phyloP scores from a whole-genome alignment of 768 basidiomycete genomes.

The Leccinum uliginosum region DNA sequence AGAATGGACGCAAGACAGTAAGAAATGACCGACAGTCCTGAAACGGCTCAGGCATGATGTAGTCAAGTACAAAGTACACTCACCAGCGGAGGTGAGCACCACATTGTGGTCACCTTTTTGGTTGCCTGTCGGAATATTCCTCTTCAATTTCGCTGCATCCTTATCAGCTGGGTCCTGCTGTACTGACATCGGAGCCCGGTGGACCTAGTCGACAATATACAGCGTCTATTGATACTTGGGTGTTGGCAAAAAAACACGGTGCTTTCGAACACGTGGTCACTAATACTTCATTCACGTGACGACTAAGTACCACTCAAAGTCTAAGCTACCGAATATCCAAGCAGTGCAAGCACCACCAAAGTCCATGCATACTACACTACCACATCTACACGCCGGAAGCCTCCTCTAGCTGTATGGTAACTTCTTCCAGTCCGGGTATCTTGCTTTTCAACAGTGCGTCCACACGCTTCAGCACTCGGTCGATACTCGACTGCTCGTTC shows the following conservation, averaged over 20 bases:
- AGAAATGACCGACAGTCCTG: constrained; percentile 78
- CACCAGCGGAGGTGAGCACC: constrained; percentile 21
- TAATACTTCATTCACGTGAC: not conserved
- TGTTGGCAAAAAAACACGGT: too few relatives aligned
- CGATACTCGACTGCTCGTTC: constrained; percentile 28
- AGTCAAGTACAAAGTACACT: constrained; percentile 1
- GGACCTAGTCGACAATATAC: not conserved
- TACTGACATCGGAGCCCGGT: constrained; percentile 11
- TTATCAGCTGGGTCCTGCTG: constrained; percentile 25
- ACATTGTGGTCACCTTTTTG: constrained; percentile 15
- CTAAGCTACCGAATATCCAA: constrained; percentile 16
- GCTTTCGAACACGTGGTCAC: not conserved
- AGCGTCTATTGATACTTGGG: not conserved
- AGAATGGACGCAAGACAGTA: constrained; percentile 92
- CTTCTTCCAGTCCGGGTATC: constrained; percentile 81
- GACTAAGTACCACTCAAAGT: not conserved
- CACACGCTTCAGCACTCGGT: constrained; percentile 73
- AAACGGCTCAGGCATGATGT: not conserved
- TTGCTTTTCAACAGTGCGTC: constrained; percentile 63
- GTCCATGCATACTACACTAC: constrained; percentile 3
- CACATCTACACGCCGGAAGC: constrained; percentile 4
- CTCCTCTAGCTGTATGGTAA: constrained; percentile 83
- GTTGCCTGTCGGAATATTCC: constrained; percentile 41
- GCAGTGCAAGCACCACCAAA: constrained; percentile 8
- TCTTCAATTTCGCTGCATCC: constrained; percentile 50